Conservation (phyloP, 768 basidiomycete genomes). For the Plicaturopsis crispa region DNA sequence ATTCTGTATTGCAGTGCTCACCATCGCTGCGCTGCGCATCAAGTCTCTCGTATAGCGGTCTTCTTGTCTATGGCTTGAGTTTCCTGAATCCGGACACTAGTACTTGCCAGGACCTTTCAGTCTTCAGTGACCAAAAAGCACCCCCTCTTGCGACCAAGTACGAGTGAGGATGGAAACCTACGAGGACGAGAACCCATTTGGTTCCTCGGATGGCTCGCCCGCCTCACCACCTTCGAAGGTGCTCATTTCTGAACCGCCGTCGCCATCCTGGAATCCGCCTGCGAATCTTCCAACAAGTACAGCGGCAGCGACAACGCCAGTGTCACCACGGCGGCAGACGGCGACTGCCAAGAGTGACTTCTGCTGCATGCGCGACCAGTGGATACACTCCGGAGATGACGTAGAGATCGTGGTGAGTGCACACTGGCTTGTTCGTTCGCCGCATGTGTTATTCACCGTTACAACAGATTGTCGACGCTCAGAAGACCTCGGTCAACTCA, state of each 20-base stretch:
- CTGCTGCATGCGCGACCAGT: slow-evolving; percentile 69
- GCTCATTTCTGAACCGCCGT: too few relatives aligned
- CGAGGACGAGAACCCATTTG: slow-evolving; percentile 67
- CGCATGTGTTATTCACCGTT: neutral
- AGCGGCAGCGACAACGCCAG: too few relatives aligned
- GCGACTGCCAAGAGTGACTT: slow-evolving; percentile 66
- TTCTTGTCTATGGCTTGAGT: too few relatives aligned
- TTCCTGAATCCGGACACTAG: too few relatives aligned
- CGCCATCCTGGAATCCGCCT: too few relatives aligned
- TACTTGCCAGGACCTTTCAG: too few relatives aligned
- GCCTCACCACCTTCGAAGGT: slow-evolving; percentile 29
- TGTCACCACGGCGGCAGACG: slow-evolving; percentile 44
- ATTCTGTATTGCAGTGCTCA: too few relatives aligned
- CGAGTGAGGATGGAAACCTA: slow-evolving; percentile 45
- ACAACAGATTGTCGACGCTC: slow-evolving; percentile 83
- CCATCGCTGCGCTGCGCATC: too few relatives aligned
- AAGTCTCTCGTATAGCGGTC: too few relatives aligned
- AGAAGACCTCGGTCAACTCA: slow-evolving; percentile 89
- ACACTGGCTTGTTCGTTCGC: slow-evolving; percentile 1
- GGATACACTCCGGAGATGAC: slow-evolving; percentile 77
- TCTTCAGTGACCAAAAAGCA: neutral
- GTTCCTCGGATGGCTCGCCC: slow-evolving; percentile 42
- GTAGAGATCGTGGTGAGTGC: slow-evolving; percentile 65
- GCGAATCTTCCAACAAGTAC: too few relatives aligned
- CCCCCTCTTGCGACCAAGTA: neutral